Base-by-base conservation (phyloP, 2,329 filamentous ascomycete genomes). In the Pestalotiopsis sp. region DNA sequence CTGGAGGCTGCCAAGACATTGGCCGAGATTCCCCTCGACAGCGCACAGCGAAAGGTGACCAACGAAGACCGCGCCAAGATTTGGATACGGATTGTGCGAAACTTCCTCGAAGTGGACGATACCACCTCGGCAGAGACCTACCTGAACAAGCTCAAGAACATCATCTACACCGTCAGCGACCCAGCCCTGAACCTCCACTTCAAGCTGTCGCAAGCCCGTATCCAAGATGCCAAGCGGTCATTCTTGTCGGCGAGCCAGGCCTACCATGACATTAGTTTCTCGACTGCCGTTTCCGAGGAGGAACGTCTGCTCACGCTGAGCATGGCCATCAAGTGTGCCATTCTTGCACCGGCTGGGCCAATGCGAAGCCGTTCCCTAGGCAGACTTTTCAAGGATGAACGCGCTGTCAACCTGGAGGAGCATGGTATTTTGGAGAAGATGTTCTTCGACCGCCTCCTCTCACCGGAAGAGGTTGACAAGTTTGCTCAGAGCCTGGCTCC, bases 371-470 rank as follows among this genome's bases (percentile, higher is more conserved):
- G 93, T 61, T 90, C 91, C 58, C 87, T 99, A 20, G 93, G 90
- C 4, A 91, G 92, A 66, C 84, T 99, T 14, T 97, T 97, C 87
- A 97, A 97, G 80, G 96, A 99, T 80, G 96, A 98, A 73, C 89
- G 96, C 38, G 88, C 93, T 0, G 84, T 86, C 3, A 88, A 90
- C 64, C 88, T 96, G 2, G 88, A 91, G 39, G 93, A 98, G 81
- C 95, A 92, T 77, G 86, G 90, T 63, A 98, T 99, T 66, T 84
- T 99, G 14, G 96, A 98, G 84, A 98, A 98, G 85, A 98, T 99
- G 89, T 97, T 97, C 80, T 86, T 98, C 63, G 94, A 98, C 80
- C 90, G 95, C 5, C 85, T 99, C 3, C 86, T 99, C 63, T 88
- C 89, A 0, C 89, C 92, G 0, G 87, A 86, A n/a, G 96, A 99